A percentile compares a stretch with the other conserved stretches of the same genome.
Evolutionary conservation across 2,329 filamentous ascomycete species (phyloP).

Genomic region (Epicoccum nigrum): DNA sequence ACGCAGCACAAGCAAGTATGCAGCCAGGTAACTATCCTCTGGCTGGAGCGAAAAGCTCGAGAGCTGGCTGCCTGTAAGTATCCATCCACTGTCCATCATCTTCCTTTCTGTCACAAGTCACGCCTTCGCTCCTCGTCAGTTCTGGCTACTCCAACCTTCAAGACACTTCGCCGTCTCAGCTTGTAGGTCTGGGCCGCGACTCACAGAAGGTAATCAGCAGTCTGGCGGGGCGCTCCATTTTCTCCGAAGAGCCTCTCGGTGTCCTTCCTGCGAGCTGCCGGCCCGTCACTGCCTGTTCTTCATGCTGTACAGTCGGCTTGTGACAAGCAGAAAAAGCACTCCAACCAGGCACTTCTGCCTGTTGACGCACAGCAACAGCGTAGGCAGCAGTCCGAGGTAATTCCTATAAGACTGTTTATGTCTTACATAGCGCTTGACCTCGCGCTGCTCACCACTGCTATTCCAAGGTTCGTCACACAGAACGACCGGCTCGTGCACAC

Average conservation of each 20-base stretch:
- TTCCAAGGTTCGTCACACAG: constrained; percentile 22
- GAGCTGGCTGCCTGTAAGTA: not conserved
- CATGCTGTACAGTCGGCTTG: not conserved
- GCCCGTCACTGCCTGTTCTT: not conserved
- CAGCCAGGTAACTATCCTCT: not conserved
- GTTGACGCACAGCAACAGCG: not conserved
- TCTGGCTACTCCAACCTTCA: not conserved
- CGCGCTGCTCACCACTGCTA: constrained; percentile 1
- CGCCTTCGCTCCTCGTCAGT: not conserved
- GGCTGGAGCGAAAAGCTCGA: not conserved
- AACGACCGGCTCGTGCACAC: constrained; percentile 27
- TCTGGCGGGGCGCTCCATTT: not conserved
- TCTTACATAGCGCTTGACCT: not conserved
- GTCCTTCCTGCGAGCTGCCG: not conserved
- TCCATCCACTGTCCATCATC: not conserved
- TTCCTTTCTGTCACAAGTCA: not conserved
- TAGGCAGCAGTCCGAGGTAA: constrained; percentile 1
- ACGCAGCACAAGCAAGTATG: not conserved
- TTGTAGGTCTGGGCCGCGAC: not conserved
- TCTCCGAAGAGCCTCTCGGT: not conserved
- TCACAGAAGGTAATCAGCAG: not conserved
- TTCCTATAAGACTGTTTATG: not conserved
- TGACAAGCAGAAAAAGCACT: not conserved
- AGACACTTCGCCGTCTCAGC: not conserved
- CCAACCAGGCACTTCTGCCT: not conserved